Evolutionary conservation across 176 grass and related monocot species (phyloP), one percentile per base, ranked within the genome.

Genomic region (Oryza punctata): DNA sequence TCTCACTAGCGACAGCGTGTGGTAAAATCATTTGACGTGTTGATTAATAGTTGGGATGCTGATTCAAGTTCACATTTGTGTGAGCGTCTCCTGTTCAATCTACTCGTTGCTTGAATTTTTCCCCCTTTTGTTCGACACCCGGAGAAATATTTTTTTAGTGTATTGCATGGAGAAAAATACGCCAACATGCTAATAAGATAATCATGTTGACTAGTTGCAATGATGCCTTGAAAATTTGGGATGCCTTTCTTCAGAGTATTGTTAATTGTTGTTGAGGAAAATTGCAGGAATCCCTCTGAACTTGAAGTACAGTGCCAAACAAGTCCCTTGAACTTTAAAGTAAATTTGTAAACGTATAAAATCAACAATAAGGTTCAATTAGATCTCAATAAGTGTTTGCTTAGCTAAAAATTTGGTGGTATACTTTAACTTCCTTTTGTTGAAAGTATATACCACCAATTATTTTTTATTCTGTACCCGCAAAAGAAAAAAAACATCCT

Each of bases 131-230:
- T 26, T 73, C 10, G 50, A 27, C 12, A 19, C 13, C 9, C 16
- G 50, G 50, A 15, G 12, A 23, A 44, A 32, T 15, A 6, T 28
- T 16, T 23, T 32, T 30, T 45, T 12, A 32, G 0, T 43, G 46
- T 18, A 18, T 27, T 27, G 37, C 10, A 33, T 2, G 72, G 23
- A 16, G 14, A 16, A 13, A 18, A 25, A 26, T 47, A 3, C 24
- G 44, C 26, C 69, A 40, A 75, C 78, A 67, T 61, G 69, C 19
- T 75, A 67, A 60, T 87, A 60, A 23, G 37, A 64, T 12, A 47
- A 23, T 45, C 27, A 33, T 71, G 65, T 85, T 85, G 75, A 78
- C 37, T 26, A 6, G 47, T 26, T 12, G 66, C 35, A 13, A 38
- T 4, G 28, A 50, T 46, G 11, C 40, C 19, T 3, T 13, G 19